Conservation (phyloP, 2,329 filamentous ascomycete genomes). For the Elsinoe perseae region DNA sequence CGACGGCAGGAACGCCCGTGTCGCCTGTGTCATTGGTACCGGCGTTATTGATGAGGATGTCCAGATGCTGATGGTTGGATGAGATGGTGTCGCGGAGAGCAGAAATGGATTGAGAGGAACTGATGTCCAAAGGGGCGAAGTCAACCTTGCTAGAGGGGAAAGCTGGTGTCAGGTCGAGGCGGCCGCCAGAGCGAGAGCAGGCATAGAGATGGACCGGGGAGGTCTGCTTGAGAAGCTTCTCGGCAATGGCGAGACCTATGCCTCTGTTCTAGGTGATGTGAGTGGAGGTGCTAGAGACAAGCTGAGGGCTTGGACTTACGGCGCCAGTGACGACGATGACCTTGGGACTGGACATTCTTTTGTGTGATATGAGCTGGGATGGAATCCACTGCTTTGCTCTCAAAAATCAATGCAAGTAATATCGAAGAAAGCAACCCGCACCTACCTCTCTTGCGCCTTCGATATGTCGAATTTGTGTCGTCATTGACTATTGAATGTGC, state of each 20-base stretch:
- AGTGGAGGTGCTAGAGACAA: not conserved
- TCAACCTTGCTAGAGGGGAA: slow-evolving; percentile 21
- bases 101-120: slow-evolving; percentile 23
- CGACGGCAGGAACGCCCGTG: slow-evolving; percentile 29
- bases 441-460: not conserved
- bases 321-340: slow-evolving; percentile 31
- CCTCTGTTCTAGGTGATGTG: slow-evolving; percentile 28
- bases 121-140: slow-evolving; percentile 30
- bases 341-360: slow-evolving; percentile 25
- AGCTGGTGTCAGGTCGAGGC: slow-evolving; percentile 23
- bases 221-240: slow-evolving; percentile 25
- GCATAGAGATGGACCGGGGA: slow-evolving; percentile 28
- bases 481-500: not conserved
- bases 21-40: slow-evolving; percentile 31
- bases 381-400: too few relatives aligned
- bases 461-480: slow-evolving; percentile 8
- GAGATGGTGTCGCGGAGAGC: slow-evolving; percentile 25
- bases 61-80: slow-evolving; percentile 19
- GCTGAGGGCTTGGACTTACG: slow-evolving; percentile 24
- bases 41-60: slow-evolving; percentile 34
- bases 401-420: too few relatives aligned
- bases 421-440: not conserved
- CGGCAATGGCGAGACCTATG: slow-evolving; percentile 31
- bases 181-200: slow-evolving; percentile 27
- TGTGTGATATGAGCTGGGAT: too few relatives aligned